Evolutionary conservation across 495 filamentous ascomycete species (phyloP).

Genomic region (Hypoxylon rickii): DNA sequence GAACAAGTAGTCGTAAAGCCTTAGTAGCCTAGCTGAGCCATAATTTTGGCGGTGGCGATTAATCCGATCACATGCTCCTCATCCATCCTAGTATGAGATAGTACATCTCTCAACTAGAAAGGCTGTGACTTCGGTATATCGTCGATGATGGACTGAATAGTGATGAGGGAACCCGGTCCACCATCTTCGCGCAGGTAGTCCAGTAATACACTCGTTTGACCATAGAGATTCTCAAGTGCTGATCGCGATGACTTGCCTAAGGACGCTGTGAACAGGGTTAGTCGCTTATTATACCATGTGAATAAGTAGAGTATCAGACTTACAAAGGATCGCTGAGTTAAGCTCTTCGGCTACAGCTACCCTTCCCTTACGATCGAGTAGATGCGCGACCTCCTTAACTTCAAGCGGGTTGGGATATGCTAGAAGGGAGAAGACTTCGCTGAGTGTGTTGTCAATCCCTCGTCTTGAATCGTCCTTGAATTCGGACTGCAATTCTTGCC

Average conservation of each 20-base stretch:
- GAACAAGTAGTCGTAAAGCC: too few relatives aligned
- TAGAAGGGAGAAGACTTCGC: constrained; percentile 86
- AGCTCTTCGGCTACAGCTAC: constrained; percentile 89
- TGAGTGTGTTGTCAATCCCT: constrained; percentile 73
- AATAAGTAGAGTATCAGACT: constrained; percentile 36
- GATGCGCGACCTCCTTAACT: constrained; percentile 73
- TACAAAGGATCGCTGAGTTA: constrained; percentile 92
- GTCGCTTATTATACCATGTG: constrained; percentile 6
- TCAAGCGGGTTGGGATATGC: constrained; percentile 82
- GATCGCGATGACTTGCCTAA: constrained; percentile 88
- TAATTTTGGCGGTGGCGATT: too few relatives aligned
- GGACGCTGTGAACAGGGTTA: constrained; percentile 63
- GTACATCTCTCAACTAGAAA: constrained; percentile 20
- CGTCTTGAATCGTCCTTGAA: constrained; percentile 70
- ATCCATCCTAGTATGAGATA: background rate
- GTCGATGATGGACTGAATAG: constrained; percentile 70
- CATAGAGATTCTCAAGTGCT: constrained; percentile 82
- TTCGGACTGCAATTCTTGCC: constrained; percentile 74
- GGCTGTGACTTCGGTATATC: constrained; percentile 42
- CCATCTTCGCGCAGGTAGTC: constrained; percentile 82
- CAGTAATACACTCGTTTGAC: constrained; percentile 85
- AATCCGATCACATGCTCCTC: background rate
- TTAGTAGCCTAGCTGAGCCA: too few relatives aligned
- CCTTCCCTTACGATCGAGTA: constrained; percentile 76
- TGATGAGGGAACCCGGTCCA: constrained; percentile 85